phyloP scores from a whole-genome alignment of 192 early-diverging fungal species.

The Chytriomyces sp. region DNA sequence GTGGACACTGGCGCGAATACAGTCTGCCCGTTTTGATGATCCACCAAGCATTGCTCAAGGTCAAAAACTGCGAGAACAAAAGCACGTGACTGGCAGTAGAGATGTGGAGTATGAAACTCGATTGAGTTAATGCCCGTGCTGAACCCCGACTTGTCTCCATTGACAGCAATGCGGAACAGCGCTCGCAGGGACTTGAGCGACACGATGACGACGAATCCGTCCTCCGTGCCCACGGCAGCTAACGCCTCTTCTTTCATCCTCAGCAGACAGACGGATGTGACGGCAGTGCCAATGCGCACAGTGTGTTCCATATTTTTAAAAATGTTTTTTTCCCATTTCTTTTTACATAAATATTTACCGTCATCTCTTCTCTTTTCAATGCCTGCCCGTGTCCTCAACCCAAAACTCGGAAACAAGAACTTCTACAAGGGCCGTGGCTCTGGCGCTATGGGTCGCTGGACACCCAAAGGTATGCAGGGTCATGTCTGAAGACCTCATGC shows the following conservation, averaged over 20 bases:
- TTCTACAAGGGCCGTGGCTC: slow-evolving; percentile 61
- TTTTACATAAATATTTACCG: background rate
- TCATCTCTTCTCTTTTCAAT: background rate
- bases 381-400: slow-evolving; percentile 38
- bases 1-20: background rate
- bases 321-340: slow-evolving; percentile 5
- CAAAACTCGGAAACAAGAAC: slow-evolving; percentile 66
- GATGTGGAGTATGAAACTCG: background rate
- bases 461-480: slow-evolving; percentile 37
- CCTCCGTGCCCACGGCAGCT: background rate
- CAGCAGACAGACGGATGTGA: background rate
- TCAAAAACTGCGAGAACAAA: background rate
- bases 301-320: background rate
- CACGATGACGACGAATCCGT: background rate
- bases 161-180: background rate
- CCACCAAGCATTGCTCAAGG: background rate
- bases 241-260: background rate
- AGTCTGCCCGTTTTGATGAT: no score
- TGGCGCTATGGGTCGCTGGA: slow-evolving; percentile 56
- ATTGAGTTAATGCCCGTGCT: background rate
- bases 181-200: background rate
- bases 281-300: background rate
- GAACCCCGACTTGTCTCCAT: background rate
- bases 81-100: background rate
- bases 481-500: background rate